These are phyloP conservation scores for Lonicera japonica DNA, from an alignment of 129 eudicot genomes.

Conservation along the genomic window DNA sequence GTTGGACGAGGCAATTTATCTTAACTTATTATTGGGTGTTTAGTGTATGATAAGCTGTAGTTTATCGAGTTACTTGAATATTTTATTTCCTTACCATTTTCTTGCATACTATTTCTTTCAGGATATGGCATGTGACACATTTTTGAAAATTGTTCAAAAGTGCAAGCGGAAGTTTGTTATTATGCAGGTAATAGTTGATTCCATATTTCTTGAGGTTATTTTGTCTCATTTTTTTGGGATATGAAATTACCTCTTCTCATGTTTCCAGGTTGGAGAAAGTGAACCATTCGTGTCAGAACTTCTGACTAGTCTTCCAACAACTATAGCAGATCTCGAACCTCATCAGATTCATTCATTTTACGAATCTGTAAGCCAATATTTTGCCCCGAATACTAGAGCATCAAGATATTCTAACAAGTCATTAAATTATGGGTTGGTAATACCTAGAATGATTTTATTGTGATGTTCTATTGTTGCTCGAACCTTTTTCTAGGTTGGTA, in stretches of 20 bases:
- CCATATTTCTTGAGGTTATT: neutral
- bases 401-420: neutral
- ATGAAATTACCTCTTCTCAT: conserved; percentile 1
- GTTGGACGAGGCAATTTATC: too few relatives aligned
- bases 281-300: conserved; percentile 98
- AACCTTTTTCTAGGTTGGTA: conserved; percentile 64
- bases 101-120: conserved; percentile 10
- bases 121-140: conserved; percentile 99
- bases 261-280: conserved; percentile 80
- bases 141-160: conserved; percentile 95
- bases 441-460: neutral
- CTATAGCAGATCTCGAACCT: conserved; percentile 83
- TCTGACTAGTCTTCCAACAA: conserved; percentile 82
- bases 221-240: neutral
- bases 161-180: conserved; percentile 96
- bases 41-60: too few relatives aligned
- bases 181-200: conserved; percentile 49
- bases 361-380: conserved; percentile 68
- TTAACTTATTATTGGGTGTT: too few relatives aligned
- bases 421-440: too few relatives aligned
- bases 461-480: neutral
- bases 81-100: too few relatives aligned
- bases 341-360: conserved; percentile 95
- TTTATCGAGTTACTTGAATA: too few relatives aligned
- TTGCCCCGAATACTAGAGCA: neutral